Evolutionary conservation across 2,329 filamentous ascomycete species (phyloP).

Genomic region (Domatiomyces catenatus): DNA sequence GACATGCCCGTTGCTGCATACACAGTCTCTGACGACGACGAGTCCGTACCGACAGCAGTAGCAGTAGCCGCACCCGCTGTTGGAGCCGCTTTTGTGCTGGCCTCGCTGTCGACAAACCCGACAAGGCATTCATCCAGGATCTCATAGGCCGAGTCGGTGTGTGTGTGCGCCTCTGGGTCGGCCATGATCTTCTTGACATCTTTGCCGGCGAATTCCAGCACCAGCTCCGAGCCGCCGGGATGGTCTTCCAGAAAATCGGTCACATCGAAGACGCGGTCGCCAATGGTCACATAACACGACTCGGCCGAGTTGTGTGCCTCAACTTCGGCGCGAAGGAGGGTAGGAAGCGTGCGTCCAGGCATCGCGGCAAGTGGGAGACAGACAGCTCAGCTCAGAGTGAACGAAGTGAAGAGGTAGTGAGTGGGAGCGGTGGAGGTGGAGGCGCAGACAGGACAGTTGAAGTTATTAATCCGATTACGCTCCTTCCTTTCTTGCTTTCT

Average conservation of each 20-base stretch:
- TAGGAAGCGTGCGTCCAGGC: constrained; percentile 65
- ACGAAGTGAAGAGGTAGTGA: background rate
- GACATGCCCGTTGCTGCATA: constrained; percentile 67
- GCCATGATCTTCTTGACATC: constrained; percentile 71
- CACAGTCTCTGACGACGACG: constrained; percentile 20
- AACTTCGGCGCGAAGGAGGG: constrained; percentile 66
- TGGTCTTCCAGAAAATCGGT: constrained; percentile 83
- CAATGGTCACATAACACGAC: constrained; percentile 87
- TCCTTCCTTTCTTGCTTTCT: too few species aligned
- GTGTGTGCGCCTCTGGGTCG: constrained; percentile 66
- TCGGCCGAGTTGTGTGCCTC: constrained; percentile 61
- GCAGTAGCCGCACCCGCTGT: constrained; percentile 32
- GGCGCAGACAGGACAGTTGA: background rate
- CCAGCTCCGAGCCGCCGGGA: constrained; percentile 74
- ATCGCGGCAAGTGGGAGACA: constrained; percentile 1
- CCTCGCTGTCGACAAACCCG: constrained; percentile 57
- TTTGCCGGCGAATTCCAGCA: constrained; percentile 78
- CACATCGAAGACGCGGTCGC: constrained; percentile 83
- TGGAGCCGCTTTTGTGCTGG: constrained; percentile 38
- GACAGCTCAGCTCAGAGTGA: background rate
- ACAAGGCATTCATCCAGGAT: constrained; percentile 76
- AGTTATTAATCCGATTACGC: background rate
- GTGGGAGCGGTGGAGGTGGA: background rate
- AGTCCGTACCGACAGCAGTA: constrained; percentile 34
- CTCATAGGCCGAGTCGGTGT: constrained; percentile 90